Conservation (phyloP, 2,329 filamentous ascomycete genomes). For the Paecilomyces formosus region DNA sequence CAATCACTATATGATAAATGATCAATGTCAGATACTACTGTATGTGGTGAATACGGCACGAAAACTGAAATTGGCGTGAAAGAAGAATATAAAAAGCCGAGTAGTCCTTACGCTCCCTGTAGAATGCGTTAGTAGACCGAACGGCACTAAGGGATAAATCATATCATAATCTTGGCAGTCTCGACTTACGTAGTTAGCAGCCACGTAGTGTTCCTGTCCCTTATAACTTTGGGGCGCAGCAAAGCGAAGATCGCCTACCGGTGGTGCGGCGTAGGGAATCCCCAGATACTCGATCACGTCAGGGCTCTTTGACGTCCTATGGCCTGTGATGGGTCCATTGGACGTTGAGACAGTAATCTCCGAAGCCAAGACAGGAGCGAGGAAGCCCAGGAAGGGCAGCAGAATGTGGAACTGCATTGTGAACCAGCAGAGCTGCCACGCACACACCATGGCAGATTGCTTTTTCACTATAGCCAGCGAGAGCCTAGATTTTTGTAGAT, state of each 20-base stretch:
- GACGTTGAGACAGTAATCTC: constrained; percentile 11
- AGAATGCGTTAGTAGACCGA: neutral
- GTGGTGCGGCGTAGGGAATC: constrained; percentile 20
- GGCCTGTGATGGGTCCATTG: constrained; percentile 17
- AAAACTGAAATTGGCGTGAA: too few relatives aligned
- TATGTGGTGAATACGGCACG: too few relatives aligned
- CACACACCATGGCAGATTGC: neutral
- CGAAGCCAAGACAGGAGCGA: neutral
- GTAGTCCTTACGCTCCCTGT: constrained; percentile 6
- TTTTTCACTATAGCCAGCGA: neutral
- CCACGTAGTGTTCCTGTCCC: constrained; percentile 4
- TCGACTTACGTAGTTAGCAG: constrained; percentile 10
- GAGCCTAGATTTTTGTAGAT: neutral
- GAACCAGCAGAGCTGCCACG: neutral
- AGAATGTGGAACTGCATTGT: neutral
- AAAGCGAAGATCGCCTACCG: constrained; percentile 20
- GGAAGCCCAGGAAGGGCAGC: neutral
- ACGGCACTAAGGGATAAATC: neutral
- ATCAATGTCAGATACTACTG: neutral
- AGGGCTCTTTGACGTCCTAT: constrained; percentile 8
- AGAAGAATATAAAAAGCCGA: neutral
- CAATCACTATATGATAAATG: constrained; percentile 15
- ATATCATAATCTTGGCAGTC: neutral
- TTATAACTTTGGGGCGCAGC: constrained; percentile 13
- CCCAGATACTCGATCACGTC: constrained; percentile 18